Percentiles rank a stretch among this genome's conserved stretches.
phyloP scores from a whole-genome alignment of 805 yeast genomes.

The Kuraishia hungarica region DNA sequence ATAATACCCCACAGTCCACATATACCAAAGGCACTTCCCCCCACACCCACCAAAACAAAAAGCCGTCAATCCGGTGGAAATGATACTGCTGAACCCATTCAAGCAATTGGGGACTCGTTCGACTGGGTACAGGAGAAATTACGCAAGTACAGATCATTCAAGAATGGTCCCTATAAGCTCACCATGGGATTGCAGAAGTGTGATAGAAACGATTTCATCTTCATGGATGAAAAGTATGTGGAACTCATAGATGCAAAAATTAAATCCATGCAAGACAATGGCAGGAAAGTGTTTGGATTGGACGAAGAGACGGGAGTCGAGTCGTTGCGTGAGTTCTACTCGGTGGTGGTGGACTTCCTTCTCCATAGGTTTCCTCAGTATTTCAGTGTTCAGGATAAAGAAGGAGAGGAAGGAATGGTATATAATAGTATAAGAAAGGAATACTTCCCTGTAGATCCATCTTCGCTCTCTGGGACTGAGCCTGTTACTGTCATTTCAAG shows the following conservation, averaged over 20 bases:
- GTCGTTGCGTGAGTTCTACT: conserved; percentile 44
- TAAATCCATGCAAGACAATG: conserved; percentile 21
- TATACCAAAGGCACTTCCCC: no score
- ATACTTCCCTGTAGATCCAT: conserved; percentile 24
- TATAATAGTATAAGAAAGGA: conserved; percentile 31
- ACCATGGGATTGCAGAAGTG: conserved; percentile 44
- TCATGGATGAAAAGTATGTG: conserved; percentile 53
- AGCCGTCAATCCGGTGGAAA: no score
- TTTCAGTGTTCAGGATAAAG: conserved; percentile 8
- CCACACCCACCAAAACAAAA: no score
- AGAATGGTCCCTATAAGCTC: conserved; percentile 41
- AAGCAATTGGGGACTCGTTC: conserved; percentile 17
- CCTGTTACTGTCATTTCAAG: conserved; percentile 5
- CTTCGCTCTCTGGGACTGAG: conserved; percentile 6
- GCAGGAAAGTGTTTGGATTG: conserved; percentile 25
- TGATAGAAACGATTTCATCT: conserved; percentile 45
- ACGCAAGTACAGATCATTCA: conserved; percentile 31
- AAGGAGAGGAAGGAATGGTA: not conserved
- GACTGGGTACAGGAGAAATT: conserved; percentile 37
- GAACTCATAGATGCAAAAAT: conserved; percentile 31
- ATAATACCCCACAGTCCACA: no score
- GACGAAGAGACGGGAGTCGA: conserved; percentile 17
- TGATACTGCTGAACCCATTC: no score
- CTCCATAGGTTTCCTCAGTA: conserved; percentile 13
- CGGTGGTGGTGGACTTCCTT: conserved; percentile 20